Conservation (phyloP, 805 yeast species). For the Wickerhamiella sorbophila region DNA sequence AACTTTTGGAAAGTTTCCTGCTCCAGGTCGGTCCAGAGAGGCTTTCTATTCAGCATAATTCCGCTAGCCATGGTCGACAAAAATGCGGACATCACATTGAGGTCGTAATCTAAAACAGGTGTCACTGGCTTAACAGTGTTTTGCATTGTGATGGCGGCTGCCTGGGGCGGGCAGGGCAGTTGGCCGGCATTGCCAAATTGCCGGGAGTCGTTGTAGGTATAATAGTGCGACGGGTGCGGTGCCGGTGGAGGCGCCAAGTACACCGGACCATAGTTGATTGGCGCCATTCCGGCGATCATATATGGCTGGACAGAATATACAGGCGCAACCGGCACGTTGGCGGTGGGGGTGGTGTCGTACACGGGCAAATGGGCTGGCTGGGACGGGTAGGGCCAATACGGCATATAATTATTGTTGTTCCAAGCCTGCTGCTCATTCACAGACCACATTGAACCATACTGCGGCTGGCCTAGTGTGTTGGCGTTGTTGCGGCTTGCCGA, state of each 20-base stretch:
- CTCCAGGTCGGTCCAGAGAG: conserved; percentile 23
- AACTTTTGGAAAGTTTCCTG: conserved; percentile 40
- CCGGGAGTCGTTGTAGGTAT: not conserved
- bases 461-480: not conserved
- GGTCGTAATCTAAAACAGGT: conserved; percentile 27
- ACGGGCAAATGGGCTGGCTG: conserved; percentile 7
- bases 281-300: not conserved
- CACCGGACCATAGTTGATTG: not conserved
- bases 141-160: not conserved
- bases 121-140: not conserved
- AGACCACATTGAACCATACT: not conserved
- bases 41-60: conserved; percentile 22
- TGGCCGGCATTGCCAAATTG: not conserved
- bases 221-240: not conserved
- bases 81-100: conserved; percentile 65
- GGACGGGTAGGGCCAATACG: conserved; percentile 2
- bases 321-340: conserved; percentile 9
- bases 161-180: not conserved
- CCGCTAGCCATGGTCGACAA: conserved; percentile 61
- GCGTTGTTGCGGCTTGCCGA: not conserved
- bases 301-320: conserved; percentile 35
- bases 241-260: conserved; percentile 3
- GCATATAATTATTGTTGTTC: not conserved
- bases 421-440: not conserved
- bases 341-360: conserved; percentile 10